A percentile compares a stretch with the other conserved stretches of the same genome.
Conservation (phyloP, 441 rosid species). For the Manihot esculenta region DNA sequence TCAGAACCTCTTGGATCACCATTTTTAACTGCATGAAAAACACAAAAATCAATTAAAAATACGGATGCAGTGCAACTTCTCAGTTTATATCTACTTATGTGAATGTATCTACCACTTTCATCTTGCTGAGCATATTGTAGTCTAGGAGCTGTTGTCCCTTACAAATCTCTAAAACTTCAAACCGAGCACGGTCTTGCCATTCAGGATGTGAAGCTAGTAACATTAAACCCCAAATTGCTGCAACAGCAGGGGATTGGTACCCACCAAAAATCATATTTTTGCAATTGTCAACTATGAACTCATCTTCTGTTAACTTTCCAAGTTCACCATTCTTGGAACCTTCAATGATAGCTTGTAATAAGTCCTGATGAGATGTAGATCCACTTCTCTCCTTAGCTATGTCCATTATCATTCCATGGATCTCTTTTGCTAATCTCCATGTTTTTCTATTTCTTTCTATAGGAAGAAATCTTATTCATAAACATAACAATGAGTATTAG, state of each 20-base stretch:
- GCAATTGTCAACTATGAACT: slow-evolving; percentile 32
- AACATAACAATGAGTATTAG: background rate
- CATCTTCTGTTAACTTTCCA: slow-evolving; percentile 5
- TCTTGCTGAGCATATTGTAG: slow-evolving; percentile 13
- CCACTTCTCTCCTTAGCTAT: background rate
- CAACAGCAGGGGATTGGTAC: slow-evolving; percentile 22
- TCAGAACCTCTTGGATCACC: slow-evolving; percentile 22
- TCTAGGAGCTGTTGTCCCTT: slow-evolving; percentile 12
- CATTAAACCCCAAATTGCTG: slow-evolving; percentile 27
- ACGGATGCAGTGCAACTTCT: too few species aligned
- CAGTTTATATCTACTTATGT: too few species aligned
- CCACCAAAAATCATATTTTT: slow-evolving; percentile 26
- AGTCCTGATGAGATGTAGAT: slow-evolving; percentile 3
- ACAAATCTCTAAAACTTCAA: slow-evolving; percentile 16
- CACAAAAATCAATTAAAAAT: too few species aligned
- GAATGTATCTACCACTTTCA: slow-evolving; percentile 10
- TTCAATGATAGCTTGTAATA: slow-evolving; percentile 9
- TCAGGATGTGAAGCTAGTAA: slow-evolving; percentile 22
- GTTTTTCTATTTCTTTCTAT: slow-evolving; percentile 6
- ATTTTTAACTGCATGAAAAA: slow-evolving; percentile 22
- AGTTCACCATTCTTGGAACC: slow-evolving; percentile 7
- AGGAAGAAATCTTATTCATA: slow-evolving; percentile 19
- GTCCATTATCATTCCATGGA: slow-evolving; percentile 7
- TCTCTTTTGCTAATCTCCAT: slow-evolving; percentile 14
- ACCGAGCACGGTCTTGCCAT: slow-evolving; percentile 21